Conservation (phyloP, 2,329 filamentous ascomycete species). For the Dactylellina leptospora region DNA sequence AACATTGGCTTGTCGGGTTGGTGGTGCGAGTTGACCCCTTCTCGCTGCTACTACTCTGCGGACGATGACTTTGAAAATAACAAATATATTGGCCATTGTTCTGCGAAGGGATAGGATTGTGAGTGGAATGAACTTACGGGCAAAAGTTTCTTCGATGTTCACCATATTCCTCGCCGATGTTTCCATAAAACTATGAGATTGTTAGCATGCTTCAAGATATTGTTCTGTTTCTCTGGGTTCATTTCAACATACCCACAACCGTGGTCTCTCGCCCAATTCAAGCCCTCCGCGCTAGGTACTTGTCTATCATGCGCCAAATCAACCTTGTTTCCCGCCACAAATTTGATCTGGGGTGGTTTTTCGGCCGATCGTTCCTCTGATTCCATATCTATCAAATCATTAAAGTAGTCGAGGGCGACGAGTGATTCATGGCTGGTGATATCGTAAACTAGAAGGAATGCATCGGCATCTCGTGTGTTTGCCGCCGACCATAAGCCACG, state of each 20-base stretch:
- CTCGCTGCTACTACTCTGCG: slow-evolving; percentile 45
- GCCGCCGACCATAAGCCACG: slow-evolving; percentile 83
- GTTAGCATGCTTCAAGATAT: background rate
- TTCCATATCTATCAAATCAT: slow-evolving; percentile 85
- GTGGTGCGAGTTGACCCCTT: slow-evolving; percentile 38
- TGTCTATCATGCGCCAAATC: slow-evolving; percentile 76
- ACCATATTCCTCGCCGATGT: slow-evolving; percentile 84
- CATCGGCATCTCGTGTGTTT: slow-evolving; percentile 76
- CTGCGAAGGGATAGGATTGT: too few species aligned
- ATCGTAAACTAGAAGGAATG: slow-evolving; percentile 87
- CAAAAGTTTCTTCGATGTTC: slow-evolving; percentile 90
- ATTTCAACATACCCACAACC: slow-evolving; percentile 68
- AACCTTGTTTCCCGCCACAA: slow-evolving; percentile 87
- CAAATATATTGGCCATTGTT: background rate
- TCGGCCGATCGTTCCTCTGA: slow-evolving; percentile 66
- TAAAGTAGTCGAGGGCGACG: slow-evolving; percentile 78
- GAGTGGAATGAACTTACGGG: slow-evolving; percentile 58
- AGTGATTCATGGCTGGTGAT: slow-evolving; percentile 77
- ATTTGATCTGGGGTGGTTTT: slow-evolving; percentile 73
- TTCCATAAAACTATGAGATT: slow-evolving; percentile 75
- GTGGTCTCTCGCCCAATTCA: slow-evolving; percentile 77
- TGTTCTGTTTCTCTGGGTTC: background rate
- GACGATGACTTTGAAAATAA: slow-evolving; percentile 32
- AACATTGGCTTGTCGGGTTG: slow-evolving; percentile 34
- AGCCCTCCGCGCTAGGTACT: slow-evolving; percentile 74